These are phyloP conservation scores for Pichia sp. DNA, from an alignment of 1,139 yeast species.

Conservation along the genomic window DNA sequence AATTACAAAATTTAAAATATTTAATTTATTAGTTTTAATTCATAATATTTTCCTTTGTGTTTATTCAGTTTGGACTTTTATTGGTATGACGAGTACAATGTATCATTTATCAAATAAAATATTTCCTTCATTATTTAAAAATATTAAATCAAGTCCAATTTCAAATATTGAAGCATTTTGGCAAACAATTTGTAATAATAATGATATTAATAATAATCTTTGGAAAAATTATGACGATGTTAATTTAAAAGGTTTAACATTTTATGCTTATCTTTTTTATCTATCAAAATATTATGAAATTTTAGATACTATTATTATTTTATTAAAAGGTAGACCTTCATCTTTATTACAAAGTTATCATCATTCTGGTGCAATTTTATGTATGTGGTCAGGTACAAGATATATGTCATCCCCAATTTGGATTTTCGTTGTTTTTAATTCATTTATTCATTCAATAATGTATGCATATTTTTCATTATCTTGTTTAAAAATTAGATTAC, in stretches of 20 bases:
- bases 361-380: conserved; percentile 77
- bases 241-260: conserved; percentile 41
- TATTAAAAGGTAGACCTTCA: conserved; percentile 64
- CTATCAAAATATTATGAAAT: conserved; percentile 70
- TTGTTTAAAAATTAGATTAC: conserved; percentile 56
- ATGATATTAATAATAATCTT: conserved; percentile 44
- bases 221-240: conserved; percentile 36
- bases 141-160: conserved; percentile 10
- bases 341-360: conserved; percentile 69
- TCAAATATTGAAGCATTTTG: conserved; percentile 37
- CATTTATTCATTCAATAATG: conserved; percentile 72
- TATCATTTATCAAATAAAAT: conserved; percentile 30
- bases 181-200: conserved; percentile 53
- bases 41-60: conserved; percentile 60
- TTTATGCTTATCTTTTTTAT: conserved; percentile 64
- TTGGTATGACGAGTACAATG: conserved; percentile 58
- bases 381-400: conserved; percentile 78
- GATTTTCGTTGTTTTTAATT: conserved; percentile 76
- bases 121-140: conserved; percentile 25
- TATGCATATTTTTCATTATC: conserved; percentile 64
- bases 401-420: conserved; percentile 72
- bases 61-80: conserved; percentile 67
- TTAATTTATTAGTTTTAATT: conserved; percentile 51
- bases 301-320: conserved; percentile 59
- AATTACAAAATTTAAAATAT: conserved; percentile 41